Conservation (phyloP, 805 yeast species). For the Ogataea nonfermentans region DNA sequence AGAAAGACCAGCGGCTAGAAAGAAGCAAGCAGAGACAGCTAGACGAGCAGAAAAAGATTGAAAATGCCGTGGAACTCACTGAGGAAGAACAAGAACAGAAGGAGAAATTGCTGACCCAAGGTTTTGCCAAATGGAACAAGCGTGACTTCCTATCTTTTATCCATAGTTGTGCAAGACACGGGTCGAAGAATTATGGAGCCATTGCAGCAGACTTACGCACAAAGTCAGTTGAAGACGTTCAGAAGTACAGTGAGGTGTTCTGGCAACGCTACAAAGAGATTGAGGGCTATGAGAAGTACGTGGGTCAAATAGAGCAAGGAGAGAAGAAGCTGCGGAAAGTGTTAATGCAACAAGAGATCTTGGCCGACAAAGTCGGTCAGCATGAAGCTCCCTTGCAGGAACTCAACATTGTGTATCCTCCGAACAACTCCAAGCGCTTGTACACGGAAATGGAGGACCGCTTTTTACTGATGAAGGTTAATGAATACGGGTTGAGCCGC, state of each 20-base stretch:
- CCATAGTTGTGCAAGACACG: constrained; percentile 66
- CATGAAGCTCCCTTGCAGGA: constrained; percentile 61
- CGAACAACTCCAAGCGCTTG: constrained; percentile 76
- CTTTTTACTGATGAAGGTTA: constrained; percentile 57
- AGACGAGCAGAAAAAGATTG: constrained; percentile 54
- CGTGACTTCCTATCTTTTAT: constrained; percentile 72
- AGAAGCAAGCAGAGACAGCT: constrained; percentile 35
- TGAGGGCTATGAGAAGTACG: constrained; percentile 69
- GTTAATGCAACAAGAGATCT: constrained; percentile 51
- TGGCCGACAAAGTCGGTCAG: constrained; percentile 52
- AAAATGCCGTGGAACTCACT: constrained; percentile 55
- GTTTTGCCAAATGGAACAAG: constrained; percentile 69
- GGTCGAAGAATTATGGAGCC: constrained; percentile 47
- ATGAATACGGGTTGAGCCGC: constrained; percentile 62
- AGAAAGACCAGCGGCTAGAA: constrained; percentile 24
- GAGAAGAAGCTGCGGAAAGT: constrained; percentile 63
- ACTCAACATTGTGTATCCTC: constrained; percentile 68
- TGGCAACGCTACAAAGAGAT: constrained; percentile 61
- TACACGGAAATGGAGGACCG: constrained; percentile 71
- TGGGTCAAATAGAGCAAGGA: constrained; percentile 69
- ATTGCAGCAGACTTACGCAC: constrained; percentile 57
- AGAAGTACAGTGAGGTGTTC: constrained; percentile 54
- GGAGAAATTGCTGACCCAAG: constrained; percentile 49
- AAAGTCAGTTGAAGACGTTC: constrained; percentile 59
- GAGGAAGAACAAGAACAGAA: constrained; percentile 59